Percentiles rank a stretch among this genome's conserved stretches.
Evolutionary conservation across 2,329 filamentous ascomycete genomes (phyloP).

Genomic region (Aureobasidium leucospermi): DNA sequence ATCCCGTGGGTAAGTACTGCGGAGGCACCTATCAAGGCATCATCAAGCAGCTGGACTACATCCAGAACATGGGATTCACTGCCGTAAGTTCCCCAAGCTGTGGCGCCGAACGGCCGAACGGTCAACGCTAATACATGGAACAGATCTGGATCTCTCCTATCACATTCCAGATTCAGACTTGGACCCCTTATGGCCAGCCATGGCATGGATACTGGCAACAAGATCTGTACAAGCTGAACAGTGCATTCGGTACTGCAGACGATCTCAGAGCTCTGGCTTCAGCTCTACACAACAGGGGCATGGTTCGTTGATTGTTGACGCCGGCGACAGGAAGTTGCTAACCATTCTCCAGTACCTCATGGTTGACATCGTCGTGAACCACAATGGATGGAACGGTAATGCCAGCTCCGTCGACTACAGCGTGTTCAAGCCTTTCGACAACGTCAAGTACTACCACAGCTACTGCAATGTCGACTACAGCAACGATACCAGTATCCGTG

Average conservation of each 20-base stretch:
- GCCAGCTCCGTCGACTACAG: slow-evolving; percentile 25
- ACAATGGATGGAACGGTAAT: slow-evolving; percentile 29
- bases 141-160: slow-evolving; percentile 49
- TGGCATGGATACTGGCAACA: slow-evolving; percentile 53
- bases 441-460: slow-evolving; percentile 39
- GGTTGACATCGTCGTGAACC: slow-evolving; percentile 32
- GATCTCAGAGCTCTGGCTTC: slow-evolving; percentile 30
- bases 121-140: neutral
- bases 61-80: slow-evolving; percentile 54
- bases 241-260: slow-evolving; percentile 29
- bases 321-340: neutral
- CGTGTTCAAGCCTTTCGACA: slow-evolving; percentile 34
- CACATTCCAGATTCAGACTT: slow-evolving; percentile 36
- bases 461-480: slow-evolving; percentile 52
- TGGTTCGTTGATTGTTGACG: slow-evolving; percentile 21
- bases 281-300: slow-evolving; percentile 30
- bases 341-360: slow-evolving; percentile 26
- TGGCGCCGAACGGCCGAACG: neutral
- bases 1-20: slow-evolving; percentile 43
- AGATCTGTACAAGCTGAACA: slow-evolving; percentile 38
- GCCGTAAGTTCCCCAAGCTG: slow-evolving; percentile 35
- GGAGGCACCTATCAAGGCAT: slow-evolving; percentile 56
- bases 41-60: slow-evolving; percentile 54
- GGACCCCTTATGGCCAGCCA: slow-evolving; percentile 32
- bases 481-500: slow-evolving; percentile 32